phyloP scores from a whole-genome alignment of 2,329 filamentous ascomycete species.

The Monilinia laxa region DNA sequence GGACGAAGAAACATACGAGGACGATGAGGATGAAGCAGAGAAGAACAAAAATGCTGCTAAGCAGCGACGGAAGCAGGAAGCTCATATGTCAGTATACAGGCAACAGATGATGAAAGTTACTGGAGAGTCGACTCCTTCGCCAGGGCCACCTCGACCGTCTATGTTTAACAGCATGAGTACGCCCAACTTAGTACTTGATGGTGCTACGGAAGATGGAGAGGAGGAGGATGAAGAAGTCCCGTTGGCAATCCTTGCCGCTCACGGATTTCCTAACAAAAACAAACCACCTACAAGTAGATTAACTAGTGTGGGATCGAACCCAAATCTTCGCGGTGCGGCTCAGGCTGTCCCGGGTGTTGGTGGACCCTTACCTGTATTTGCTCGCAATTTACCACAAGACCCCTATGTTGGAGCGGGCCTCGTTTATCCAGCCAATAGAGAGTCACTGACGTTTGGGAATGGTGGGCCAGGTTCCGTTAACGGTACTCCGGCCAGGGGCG shows the following conservation, averaged over 20 bases:
- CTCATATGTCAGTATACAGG: constrained; percentile 83
- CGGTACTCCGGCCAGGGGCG: constrained; percentile 38
- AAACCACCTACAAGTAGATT: constrained; percentile 64
- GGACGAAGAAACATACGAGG: constrained; percentile 62
- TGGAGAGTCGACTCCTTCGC: constrained; percentile 60
- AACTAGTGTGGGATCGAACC: constrained; percentile 61
- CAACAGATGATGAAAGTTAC: constrained; percentile 98
- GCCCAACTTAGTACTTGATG: constrained; percentile 51
- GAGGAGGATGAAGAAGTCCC: constrained; percentile 88
- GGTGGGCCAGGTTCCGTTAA: constrained; percentile 47
- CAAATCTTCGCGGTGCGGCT: constrained; percentile 63
- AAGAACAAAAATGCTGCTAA: constrained; percentile 70
- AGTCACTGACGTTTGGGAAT: constrained; percentile 70
- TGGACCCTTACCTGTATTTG: constrained; percentile 70
- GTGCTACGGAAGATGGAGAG: constrained; percentile 51
- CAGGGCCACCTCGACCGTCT: constrained; percentile 50
- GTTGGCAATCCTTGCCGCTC: constrained; percentile 79
- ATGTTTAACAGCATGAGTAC: constrained; percentile 58
- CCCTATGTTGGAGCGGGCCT: constrained; percentile 80
- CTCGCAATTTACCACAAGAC: constrained; percentile 76
- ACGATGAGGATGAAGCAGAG: constrained; percentile 77
- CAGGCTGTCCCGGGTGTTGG: constrained; percentile 53
- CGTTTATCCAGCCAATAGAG: constrained; percentile 68
- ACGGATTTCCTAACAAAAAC: constrained; percentile 80
- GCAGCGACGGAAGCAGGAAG: constrained; percentile 83